Evolutionary conservation across 2,329 filamentous ascomycete species (phyloP), one percentile per base, ranked within the genome.

Genomic region (Plectosphaerella plurivora): DNA sequence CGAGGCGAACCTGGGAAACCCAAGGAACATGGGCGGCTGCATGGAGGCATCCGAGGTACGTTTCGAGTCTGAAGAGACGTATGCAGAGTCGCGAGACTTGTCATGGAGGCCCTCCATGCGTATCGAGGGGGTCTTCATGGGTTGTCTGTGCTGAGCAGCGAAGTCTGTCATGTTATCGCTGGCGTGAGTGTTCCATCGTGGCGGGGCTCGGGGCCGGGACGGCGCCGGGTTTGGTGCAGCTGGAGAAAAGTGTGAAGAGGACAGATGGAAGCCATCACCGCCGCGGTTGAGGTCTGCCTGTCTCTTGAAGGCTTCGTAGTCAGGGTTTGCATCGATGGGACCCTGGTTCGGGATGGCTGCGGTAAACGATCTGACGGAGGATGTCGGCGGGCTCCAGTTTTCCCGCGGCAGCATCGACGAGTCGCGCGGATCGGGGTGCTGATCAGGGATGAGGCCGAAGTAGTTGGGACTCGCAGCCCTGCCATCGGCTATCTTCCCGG

Each of bases 291-390:
- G 76, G 62, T 92, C 88, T n/a, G 83, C 81, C 62, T 91, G 86
- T 57, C 79, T 83, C 60, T 78, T 79, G 65, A 95, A 93, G 3
- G 87, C 87, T 65, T 93, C 89, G 57, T 88, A 93, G n/a, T 91
- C 86, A 7, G 88, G 82, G 61, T 92, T 91, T 35, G 86, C 83
- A 61, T 93, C 88, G 49, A 90, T 72, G 0, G 89, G 81, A 7
- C 91, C 72, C 57, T 86, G 79, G 56, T 84, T 84, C 3, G 89
- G 88, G 9, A 88, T 80, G 3, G 82, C 79, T 15, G 85, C 81
- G 18, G 78, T 82, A 50, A 88, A 89, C 0, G 86, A 88, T 61
- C 83, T 84, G 47, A 91, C 79, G 5, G 87, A 86, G 0, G 86
- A 88, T 9, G 83, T 84, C 1, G 84, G 79, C 9, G 87, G 81